Conservation (phyloP, 257 asterid species). For the Marsdenia floribunda region DNA sequence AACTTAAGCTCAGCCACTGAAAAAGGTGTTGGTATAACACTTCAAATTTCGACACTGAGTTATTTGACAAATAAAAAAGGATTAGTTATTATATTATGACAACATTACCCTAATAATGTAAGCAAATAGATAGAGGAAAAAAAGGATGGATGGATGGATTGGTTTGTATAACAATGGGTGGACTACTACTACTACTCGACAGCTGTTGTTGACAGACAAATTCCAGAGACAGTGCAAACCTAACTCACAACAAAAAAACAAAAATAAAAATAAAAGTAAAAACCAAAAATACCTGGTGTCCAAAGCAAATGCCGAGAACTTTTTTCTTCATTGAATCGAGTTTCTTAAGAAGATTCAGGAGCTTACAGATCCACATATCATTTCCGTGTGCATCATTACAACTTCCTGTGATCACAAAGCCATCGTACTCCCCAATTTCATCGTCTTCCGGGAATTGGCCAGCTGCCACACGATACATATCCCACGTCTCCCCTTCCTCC, state of each 20-base stretch:
- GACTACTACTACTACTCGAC: neutral
- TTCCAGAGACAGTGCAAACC: neutral
- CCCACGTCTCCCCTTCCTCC: slow-evolving; percentile 86
- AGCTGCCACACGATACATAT: slow-evolving; percentile 47
- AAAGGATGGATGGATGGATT: too few species aligned
- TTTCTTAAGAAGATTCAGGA: slow-evolving; percentile 46
- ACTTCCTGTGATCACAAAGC: slow-evolving; percentile 87
- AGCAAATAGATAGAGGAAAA: too few species aligned
- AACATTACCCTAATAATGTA: too few species aligned
- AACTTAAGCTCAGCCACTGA: too few species aligned
- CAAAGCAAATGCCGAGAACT: slow-evolving; percentile 82
- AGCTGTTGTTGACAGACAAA: neutral
- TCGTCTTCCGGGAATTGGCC: slow-evolving; percentile 82
- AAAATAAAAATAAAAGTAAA: too few species aligned
- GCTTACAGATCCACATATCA: slow-evolving; percentile 68
- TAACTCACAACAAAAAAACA: neutral
- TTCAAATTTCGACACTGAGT: too few species aligned
- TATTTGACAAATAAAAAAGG: too few species aligned
- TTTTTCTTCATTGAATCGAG: slow-evolving; percentile 64
- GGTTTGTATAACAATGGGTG: neutral
- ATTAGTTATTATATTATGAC: too few species aligned
- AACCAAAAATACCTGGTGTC: slow-evolving; percentile 59
- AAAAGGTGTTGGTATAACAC: too few species aligned
- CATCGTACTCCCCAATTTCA: slow-evolving; percentile 55
- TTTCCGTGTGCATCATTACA: slow-evolving; percentile 83